Percentiles rank a stretch among this genome's conserved stretches.
Conservation (phyloP, 768 basidiomycete species). For the Collybiopsis luxurians region DNA sequence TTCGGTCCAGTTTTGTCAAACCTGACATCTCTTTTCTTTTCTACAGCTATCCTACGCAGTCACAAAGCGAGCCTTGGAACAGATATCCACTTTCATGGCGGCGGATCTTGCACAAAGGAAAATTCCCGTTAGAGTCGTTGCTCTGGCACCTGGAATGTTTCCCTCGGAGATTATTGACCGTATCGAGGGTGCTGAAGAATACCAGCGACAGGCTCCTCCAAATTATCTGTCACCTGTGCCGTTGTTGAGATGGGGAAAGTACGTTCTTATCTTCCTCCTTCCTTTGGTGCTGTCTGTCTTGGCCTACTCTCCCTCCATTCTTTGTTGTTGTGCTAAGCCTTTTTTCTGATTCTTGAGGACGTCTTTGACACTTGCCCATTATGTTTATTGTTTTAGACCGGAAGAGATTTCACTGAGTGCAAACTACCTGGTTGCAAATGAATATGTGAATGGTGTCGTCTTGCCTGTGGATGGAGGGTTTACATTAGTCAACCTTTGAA, state of each 20-base stretch:
- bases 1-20: too few relatives aligned
- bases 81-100: background rate
- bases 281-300: background rate
- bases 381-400: background rate
- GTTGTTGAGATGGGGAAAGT: background rate
- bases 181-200: background rate
- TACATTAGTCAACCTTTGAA: background rate
- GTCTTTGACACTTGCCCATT: too few relatives aligned
- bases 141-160: background rate
- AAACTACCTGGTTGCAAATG: background rate
- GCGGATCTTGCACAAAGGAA: background rate
- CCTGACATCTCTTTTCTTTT: background rate
- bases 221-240: background rate
- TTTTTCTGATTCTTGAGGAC: too few relatives aligned
- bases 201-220: background rate
- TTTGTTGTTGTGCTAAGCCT: too few relatives aligned
- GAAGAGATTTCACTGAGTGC: background rate
- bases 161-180: background rate
- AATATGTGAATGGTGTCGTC: background rate
- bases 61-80: background rate
- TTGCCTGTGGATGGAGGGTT: background rate
- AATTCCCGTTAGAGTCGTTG: background rate
- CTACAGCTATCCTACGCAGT: background rate
- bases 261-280: background rate
- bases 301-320: too few relatives aligned